phyloP scores from a whole-genome alignment of 805 yeast genomes.

The Yamadazyma endophytica region DNA sequence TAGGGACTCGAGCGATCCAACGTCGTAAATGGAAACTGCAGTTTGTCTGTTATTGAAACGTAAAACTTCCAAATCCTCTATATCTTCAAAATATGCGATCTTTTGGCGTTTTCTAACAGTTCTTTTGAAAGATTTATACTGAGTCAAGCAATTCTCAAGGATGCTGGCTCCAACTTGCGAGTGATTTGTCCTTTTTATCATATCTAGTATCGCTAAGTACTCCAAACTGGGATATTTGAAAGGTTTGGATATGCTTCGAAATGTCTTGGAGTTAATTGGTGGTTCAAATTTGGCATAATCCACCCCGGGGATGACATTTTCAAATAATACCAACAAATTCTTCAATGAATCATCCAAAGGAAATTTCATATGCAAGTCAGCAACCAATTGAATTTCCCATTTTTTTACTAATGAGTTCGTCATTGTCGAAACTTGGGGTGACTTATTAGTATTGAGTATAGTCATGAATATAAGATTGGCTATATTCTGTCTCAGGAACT shows the following conservation, averaged over 20 bases:
- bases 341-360: constrained; percentile 27
- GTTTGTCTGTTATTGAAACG: constrained; percentile 3
- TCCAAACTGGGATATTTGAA: constrained; percentile 17
- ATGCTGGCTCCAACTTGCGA: not conserved
- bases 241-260: not conserved
- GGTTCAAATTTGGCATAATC: too few species aligned
- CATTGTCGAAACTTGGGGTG: constrained; percentile 9
- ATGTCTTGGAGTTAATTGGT: constrained; percentile 18
- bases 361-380: constrained; percentile 23
- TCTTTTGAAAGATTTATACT: constrained; percentile 13
- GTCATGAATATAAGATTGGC: constrained; percentile 17
- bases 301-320: not conserved
- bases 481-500: constrained; percentile 19
- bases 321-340: constrained; percentile 17
- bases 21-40: constrained; percentile 12
- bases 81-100: constrained; percentile 4
- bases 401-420: constrained; percentile 12
- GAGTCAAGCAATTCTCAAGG: constrained; percentile 8
- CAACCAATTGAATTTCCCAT: constrained; percentile 29
- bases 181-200: constrained; percentile 1
- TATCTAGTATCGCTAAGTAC: constrained; percentile 9
- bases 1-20: constrained; percentile 16
- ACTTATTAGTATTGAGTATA: constrained; percentile 11
- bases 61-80: constrained; percentile 11
- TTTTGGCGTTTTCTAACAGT: constrained; percentile 12